Conservation (phyloP, 2,329 filamentous ascomycete species). For the Colletotrichum eleusines region DNA sequence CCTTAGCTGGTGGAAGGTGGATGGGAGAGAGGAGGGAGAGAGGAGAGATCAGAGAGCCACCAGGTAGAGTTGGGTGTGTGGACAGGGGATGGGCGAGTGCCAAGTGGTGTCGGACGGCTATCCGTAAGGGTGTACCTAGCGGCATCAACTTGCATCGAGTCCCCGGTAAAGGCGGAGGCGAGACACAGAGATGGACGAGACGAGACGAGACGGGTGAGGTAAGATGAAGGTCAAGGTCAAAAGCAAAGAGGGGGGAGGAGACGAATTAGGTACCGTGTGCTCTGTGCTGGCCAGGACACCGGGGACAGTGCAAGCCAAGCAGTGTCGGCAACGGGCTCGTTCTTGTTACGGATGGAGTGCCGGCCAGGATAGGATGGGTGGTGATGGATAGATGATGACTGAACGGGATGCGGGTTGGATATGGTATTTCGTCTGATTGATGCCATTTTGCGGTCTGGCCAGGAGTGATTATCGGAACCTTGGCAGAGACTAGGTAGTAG, state of each 20-base stretch:
- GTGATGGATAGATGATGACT: conserved; percentile 16
- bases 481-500: conserved; percentile 15
- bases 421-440: conserved; percentile 40
- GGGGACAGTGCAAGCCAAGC: background rate
- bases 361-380: conserved; percentile 13
- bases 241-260: conserved; percentile 17
- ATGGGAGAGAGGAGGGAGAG: background rate
- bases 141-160: conserved; percentile 34
- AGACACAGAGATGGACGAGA: conserved; percentile 27
- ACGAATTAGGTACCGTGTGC: conserved; percentile 23
- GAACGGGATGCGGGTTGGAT: conserved; percentile 26
- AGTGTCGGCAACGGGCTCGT: conserved; percentile 4
- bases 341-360: conserved; percentile 1
- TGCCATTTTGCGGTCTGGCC: conserved; percentile 36
- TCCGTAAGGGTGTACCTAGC: conserved; percentile 36
- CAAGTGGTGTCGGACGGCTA: conserved; percentile 39
- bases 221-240: conserved; percentile 32
- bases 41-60: background rate
- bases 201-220: conserved; percentile 21
- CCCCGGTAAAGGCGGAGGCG: conserved; percentile 37
- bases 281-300: background rate
- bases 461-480: conserved; percentile 22
- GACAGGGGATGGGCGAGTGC: conserved; percentile 19
- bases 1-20: conserved; percentile 38
- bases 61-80: conserved; percentile 11